Evolutionary conservation across 2,329 filamentous ascomycete species (phyloP).

Genomic region (Zymoseptoria tritici): DNA sequence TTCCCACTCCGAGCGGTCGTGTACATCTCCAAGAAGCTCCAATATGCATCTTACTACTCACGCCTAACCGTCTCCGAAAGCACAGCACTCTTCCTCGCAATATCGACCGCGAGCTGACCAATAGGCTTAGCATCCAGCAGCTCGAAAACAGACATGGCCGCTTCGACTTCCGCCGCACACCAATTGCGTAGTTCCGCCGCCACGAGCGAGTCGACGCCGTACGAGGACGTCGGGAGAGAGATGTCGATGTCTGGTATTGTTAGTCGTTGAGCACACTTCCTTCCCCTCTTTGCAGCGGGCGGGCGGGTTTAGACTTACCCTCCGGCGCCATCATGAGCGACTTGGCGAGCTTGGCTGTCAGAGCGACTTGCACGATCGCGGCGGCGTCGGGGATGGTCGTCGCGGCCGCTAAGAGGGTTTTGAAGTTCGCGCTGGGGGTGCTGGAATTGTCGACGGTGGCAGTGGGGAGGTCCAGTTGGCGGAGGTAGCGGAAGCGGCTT

Average conservation of each 20-base stretch:
- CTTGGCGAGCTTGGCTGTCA: neutral
- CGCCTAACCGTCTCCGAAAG: neutral
- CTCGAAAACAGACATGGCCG: neutral
- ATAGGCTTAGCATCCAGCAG: neutral
- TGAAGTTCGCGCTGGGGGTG: neutral
- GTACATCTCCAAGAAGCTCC: no score
- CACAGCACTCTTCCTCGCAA: neutral
- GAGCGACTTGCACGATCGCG: neutral
- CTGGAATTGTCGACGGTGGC: neutral
- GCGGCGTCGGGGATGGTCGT: neutral
- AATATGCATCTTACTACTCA: neutral
- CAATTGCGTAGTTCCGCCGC: constrained; percentile 14
- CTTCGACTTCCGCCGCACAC: neutral
- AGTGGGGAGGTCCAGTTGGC: neutral
- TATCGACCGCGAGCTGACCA: neutral
- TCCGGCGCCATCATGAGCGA: neutral
- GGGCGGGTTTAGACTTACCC: neutral
- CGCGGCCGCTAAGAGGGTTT: neutral
- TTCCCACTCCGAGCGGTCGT: no score
- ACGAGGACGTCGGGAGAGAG: neutral
- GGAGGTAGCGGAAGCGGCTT: neutral
- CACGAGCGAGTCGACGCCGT: constrained; percentile 14
- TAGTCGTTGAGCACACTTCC: no score
- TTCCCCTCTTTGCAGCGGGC: no score
- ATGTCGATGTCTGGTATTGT: neutral